These are phyloP conservation scores for Rossbeevera mucosa DNA, from an alignment of 768 basidiomycete species.

Conservation along the genomic window DNA sequence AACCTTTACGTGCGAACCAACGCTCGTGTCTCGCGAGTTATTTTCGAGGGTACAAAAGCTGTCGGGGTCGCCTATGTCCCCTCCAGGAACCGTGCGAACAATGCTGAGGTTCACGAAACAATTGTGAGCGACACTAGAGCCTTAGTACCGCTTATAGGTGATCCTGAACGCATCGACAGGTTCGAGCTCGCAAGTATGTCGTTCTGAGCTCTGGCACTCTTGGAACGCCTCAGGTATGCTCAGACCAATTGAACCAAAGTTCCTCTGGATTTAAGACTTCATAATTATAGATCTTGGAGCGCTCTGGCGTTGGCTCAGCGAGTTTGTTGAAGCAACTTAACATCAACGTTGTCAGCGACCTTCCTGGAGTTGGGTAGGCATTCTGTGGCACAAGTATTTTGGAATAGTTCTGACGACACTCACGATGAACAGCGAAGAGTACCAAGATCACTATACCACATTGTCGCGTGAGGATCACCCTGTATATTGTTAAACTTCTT, in stretches of 20 bases:
- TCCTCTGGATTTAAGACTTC: background rate
- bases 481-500: background rate
- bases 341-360: slow-evolving; percentile 61
- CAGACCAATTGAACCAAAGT: background rate
- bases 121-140: slow-evolving; percentile 36
- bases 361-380: slow-evolving; percentile 64
- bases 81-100: slow-evolving; percentile 52
- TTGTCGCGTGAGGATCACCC: slow-evolving; percentile 43
- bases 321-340: slow-evolving; percentile 51
- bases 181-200: slow-evolving; percentile 62
- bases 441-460: slow-evolving; percentile 73
- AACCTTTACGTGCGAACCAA: slow-evolving; percentile 67
- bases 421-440: slow-evolving; percentile 47
- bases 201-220: slow-evolving; percentile 64
- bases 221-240: slow-evolving; percentile 51
- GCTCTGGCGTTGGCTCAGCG: slow-evolving; percentile 61
- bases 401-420: slow-evolving; percentile 1
- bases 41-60: slow-evolving; percentile 69
- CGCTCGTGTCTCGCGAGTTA: slow-evolving; percentile 61
- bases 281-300: slow-evolving; percentile 53
- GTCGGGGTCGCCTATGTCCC: slow-evolving; percentile 70
- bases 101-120: slow-evolving; percentile 51
- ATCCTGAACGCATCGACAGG: slow-evolving; percentile 12
- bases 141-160: background rate
- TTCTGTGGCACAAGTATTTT: background rate